A percentile compares a stretch with the other conserved stretches of the same genome.
These are phyloP conservation scores for Saccharomycopsis sp. DNA, from an alignment of 805 yeast genomes.

Conservation along the genomic window DNA sequence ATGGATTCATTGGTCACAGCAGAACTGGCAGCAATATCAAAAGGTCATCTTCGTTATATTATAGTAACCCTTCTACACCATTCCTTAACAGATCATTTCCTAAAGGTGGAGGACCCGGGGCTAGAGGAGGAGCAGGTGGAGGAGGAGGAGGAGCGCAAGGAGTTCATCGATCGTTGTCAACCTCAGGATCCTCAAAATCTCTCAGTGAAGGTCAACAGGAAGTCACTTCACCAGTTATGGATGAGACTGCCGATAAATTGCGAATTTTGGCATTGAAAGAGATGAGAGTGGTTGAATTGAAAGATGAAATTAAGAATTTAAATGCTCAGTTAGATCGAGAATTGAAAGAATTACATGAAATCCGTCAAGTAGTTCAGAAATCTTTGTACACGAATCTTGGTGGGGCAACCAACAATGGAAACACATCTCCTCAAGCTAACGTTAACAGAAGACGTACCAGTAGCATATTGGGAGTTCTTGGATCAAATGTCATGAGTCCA, in stretches of 20 bases:
- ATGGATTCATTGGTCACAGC: neutral
- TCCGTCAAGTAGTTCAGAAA: slow-evolving; percentile 15
- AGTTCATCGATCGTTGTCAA: slow-evolving; percentile 1
- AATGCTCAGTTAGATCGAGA: slow-evolving; percentile 8
- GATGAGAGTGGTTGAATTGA: slow-evolving; percentile 20
- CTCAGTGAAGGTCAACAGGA: neutral
- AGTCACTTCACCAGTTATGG: neutral
- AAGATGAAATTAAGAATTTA: slow-evolving; percentile 17
- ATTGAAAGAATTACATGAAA: slow-evolving; percentile 15
- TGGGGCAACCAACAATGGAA: slow-evolving; percentile 1
- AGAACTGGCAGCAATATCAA: neutral
- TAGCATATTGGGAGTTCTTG: slow-evolving; percentile 13
- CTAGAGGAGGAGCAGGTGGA: neutral
- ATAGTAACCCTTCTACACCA: slow-evolving; percentile 10
- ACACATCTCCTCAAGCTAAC: slow-evolving; percentile 3
- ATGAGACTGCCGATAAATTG: slow-evolving; percentile 18
- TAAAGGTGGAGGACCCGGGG: neutral
- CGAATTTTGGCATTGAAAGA: slow-evolving; percentile 19
- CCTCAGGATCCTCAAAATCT: slow-evolving; percentile 1
- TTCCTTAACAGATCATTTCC: neutral
- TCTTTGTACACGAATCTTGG: slow-evolving; percentile 14
- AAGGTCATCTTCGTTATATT: slow-evolving; percentile 13
- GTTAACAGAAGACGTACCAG: slow-evolving; percentile 7
- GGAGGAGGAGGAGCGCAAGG: neutral
- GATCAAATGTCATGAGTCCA: neutral